These are phyloP conservation scores for Fusarium kyushuense DNA, from an alignment of 2,329 filamentous ascomycete genomes.

Conservation along the genomic window DNA sequence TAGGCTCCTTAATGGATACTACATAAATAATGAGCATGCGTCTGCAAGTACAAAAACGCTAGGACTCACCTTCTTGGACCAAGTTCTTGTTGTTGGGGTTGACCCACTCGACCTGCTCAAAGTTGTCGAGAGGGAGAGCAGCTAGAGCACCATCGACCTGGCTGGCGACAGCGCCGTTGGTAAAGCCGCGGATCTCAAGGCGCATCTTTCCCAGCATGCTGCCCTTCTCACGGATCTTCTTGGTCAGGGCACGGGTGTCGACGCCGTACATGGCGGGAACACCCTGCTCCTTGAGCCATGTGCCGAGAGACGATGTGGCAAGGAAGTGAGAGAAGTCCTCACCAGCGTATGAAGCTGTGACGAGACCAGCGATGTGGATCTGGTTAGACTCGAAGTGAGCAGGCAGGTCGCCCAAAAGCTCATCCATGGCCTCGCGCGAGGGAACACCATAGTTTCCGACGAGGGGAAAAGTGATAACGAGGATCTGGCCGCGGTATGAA, in stretches of 20 bases:
- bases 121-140: slow-evolving; percentile 59
- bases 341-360: slow-evolving; percentile 91
- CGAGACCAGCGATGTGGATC: slow-evolving; percentile 93
- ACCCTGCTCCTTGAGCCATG: slow-evolving; percentile 96
- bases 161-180: slow-evolving; percentile 58
- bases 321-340: slow-evolving; percentile 97
- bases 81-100: slow-evolving; percentile 95
- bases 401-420: slow-evolving; percentile 85
- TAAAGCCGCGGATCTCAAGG: slow-evolving; percentile 67
- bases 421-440: slow-evolving; percentile 84
- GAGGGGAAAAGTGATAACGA: slow-evolving; percentile 95
- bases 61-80: slow-evolving; percentile 86
- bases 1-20: slow-evolving; percentile 92
- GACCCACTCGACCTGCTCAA: slow-evolving; percentile 87
- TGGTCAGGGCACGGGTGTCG: slow-evolving; percentile 92
- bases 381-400: slow-evolving; percentile 92
- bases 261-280: slow-evolving; percentile 95
- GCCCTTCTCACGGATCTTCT: slow-evolving; percentile 91
- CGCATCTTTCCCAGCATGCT: slow-evolving; percentile 96
- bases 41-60: slow-evolving; percentile 32
- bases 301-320: slow-evolving; percentile 87
- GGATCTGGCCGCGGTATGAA: slow-evolving; percentile 90
- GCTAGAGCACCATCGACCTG: slow-evolving; percentile 43
- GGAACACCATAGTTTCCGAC: slow-evolving; percentile 98
- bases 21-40: slow-evolving; percentile 56